Conservation (phyloP, 176 grass and related monocot species). For the Chloris gayana region DNA sequence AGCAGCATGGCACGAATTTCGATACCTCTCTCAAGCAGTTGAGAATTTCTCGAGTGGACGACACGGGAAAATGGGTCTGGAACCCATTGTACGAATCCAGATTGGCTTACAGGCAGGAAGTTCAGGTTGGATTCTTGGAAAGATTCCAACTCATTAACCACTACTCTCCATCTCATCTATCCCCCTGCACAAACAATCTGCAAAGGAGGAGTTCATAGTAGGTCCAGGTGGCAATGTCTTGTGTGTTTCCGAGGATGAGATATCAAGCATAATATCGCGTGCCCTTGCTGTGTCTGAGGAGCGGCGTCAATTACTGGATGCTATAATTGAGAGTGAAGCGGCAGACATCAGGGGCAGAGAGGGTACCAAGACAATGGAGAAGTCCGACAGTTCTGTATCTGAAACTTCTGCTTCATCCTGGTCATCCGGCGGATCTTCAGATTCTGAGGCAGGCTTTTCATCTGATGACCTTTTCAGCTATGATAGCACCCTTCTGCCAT, state of each 20-base stretch:
- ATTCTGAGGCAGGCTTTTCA: constrained; percentile 45
- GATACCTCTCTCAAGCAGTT: no score
- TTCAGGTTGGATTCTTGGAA: constrained; percentile 42
- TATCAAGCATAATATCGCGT: constrained; percentile 72
- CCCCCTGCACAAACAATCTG: constrained; percentile 44
- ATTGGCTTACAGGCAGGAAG: constrained; percentile 54
- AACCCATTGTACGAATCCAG: constrained; percentile 40
- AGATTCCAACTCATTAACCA: constrained; percentile 68
- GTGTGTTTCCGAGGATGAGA: constrained; percentile 61
- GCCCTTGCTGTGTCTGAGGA: constrained; percentile 65
- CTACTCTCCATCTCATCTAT: constrained; percentile 51
- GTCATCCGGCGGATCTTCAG: constrained; percentile 43
- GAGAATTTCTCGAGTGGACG: constrained; percentile 11
- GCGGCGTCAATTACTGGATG: constrained; percentile 43
- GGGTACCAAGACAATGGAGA: constrained; percentile 31
- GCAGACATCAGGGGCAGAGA: constrained; percentile 18
- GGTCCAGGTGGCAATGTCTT: constrained; percentile 61
- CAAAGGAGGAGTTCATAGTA: constrained; percentile 47
- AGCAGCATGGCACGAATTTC: background rate
- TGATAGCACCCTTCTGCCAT: constrained; percentile 43
- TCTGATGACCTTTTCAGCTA: constrained; percentile 19
- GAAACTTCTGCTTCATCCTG: constrained; percentile 32
- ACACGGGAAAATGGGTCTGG: constrained; percentile 56
- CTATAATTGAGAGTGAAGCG: constrained; percentile 32
- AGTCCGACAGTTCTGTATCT: constrained; percentile 55